Conservation (phyloP, 164 flowering plant genomes). For the Annona squamosa region DNA sequence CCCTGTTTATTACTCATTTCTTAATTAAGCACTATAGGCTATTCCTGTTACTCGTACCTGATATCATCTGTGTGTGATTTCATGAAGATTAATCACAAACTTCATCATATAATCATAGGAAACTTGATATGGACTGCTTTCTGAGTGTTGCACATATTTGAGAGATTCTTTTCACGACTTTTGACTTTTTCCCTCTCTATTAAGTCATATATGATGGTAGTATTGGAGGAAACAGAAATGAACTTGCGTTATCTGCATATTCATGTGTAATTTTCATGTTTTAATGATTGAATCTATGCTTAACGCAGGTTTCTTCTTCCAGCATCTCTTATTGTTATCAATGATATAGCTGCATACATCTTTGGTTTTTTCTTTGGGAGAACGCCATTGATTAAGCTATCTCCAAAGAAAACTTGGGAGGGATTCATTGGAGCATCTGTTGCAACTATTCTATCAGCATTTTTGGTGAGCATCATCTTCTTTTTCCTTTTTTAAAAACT, state of each 20-base stretch:
- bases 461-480: conserved; percentile 42
- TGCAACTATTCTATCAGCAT: conserved; percentile 76
- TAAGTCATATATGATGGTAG: not conserved
- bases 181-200: not conserved
- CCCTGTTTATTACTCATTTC: too few species aligned
- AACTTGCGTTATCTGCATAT: not conserved
- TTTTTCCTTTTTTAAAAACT: not conserved
- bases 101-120: not conserved
- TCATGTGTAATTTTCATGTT: not conserved
- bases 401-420: conserved; percentile 99
- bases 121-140: not conserved
- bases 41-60: too few species aligned
- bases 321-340: conserved; percentile 89
- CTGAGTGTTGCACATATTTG: not conserved
- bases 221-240: not conserved
- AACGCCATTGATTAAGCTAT: conserved; percentile 90
- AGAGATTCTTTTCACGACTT: not conserved
- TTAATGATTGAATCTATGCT: not conserved
- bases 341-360: conserved; percentile 89
- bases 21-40: too few species aligned
- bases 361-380: conserved; percentile 95
- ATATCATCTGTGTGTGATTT: too few species aligned
- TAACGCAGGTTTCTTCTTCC: conserved; percentile 97
- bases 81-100: not conserved
- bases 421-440: conserved; percentile 95